A percentile compares a stretch with the other conserved stretches of the same genome.
Conservation (phyloP, 257 asterid species). For the Orobanche coerulescens region DNA sequence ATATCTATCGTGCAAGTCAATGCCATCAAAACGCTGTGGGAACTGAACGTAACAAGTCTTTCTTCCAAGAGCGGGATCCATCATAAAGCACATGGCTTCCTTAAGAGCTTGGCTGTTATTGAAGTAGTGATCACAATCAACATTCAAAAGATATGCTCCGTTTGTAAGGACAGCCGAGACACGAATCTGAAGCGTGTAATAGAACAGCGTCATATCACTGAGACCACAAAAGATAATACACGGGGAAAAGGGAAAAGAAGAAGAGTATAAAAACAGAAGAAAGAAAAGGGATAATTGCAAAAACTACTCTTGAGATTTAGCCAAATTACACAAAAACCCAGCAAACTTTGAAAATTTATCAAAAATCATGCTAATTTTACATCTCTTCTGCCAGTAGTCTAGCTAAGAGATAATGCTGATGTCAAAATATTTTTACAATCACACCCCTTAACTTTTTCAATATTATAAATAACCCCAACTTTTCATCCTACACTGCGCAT, state of each 20-base stretch:
- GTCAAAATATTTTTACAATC: too few species aligned
- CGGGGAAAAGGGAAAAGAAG: too few species aligned
- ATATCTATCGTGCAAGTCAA: constrained; percentile 65
- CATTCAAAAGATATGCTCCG: constrained; percentile 72
- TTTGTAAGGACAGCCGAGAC: constrained; percentile 85
- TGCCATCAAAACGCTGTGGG: constrained; percentile 59
- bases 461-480: too few species aligned
- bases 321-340: too few species aligned
- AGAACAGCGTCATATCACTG: background rate
- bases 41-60: constrained; percentile 59
- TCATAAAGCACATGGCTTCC: constrained; percentile 93
- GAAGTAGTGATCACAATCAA: constrained; percentile 88
- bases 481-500: too few species aligned
- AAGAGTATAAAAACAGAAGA: background rate
- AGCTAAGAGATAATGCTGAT: too few species aligned
- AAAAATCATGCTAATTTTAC: too few species aligned
- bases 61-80: constrained; percentile 66
- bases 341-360: too few species aligned
- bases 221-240: background rate
- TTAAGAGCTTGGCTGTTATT: constrained; percentile 83
- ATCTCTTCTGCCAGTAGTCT: too few species aligned
- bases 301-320: too few species aligned
- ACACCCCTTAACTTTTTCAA: too few species aligned
- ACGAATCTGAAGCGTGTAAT: constrained; percentile 47
- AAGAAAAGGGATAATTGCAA: too few species aligned